Evolutionary conservation across 2,329 filamentous ascomycete genomes (phyloP).

Genomic region (Teratosphaeriaceae sp.): DNA sequence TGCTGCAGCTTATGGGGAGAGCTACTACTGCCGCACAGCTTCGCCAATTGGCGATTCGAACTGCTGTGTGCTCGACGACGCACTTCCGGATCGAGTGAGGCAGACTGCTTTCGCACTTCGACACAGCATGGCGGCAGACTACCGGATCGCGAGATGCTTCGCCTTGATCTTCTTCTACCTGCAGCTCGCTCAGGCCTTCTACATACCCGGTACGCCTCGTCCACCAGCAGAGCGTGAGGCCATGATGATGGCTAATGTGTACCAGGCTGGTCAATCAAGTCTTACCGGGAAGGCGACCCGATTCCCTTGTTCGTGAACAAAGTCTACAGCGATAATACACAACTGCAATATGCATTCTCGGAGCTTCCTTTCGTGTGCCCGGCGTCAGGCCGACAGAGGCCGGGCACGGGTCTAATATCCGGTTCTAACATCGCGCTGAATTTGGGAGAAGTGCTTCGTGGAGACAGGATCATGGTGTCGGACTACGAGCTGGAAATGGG

Average conservation of each 20-base stretch:
- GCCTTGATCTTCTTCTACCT: slow-evolving; percentile 43
- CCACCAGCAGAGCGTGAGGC: slow-evolving; percentile 18
- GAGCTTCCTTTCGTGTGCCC: slow-evolving; percentile 84
- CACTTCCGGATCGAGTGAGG: too few relatives aligned
- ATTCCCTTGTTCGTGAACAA: slow-evolving; percentile 89
- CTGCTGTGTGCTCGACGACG: too few relatives aligned
- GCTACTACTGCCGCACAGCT: too few relatives aligned
- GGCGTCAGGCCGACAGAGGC: slow-evolving; percentile 60
- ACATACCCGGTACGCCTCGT: slow-evolving; percentile 63
- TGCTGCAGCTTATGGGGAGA: too few relatives aligned
- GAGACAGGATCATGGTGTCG: slow-evolving; percentile 77
- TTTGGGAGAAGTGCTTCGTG: slow-evolving; percentile 78
- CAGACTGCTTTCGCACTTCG: not conserved
- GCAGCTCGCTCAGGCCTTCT: slow-evolving; percentile 61
- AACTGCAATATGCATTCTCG: slow-evolving; percentile 87
- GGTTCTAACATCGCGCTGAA: slow-evolving; percentile 76
- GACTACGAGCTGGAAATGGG: slow-evolving; percentile 77
- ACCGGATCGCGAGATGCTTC: slow-evolving; percentile 37
- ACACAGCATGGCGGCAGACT: slow-evolving; percentile 31
- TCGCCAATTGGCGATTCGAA: too few relatives aligned
- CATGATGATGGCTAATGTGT: slow-evolving; percentile 8
- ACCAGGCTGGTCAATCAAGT: slow-evolving; percentile 74
- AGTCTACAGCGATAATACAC: slow-evolving; percentile 80
- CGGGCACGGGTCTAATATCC: slow-evolving; percentile 62
- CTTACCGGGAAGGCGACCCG: slow-evolving; percentile 66